A percentile compares a stretch with the other conserved stretches of the same genome.
phyloP scores from a whole-genome alignment of 1,284 basidiomycete species.

The Exobasidium rhododendri region DNA sequence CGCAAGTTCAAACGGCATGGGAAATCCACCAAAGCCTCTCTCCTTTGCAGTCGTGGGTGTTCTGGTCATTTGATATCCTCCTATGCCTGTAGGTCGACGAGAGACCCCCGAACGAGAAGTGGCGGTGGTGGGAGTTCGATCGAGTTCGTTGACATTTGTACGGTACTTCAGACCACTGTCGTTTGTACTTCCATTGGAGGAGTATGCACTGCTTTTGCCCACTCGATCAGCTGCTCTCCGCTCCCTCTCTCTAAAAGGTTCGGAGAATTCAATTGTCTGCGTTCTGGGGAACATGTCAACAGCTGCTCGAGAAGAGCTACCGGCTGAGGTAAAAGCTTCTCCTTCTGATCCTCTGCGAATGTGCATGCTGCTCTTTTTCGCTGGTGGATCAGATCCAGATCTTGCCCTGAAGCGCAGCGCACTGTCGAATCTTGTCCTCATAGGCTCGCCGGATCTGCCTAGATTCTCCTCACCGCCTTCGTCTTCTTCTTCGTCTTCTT shows the following conservation, averaged over 20 bases:
- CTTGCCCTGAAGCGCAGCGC: conserved; percentile 16
- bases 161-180: conserved; percentile 22
- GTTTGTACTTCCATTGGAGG: neutral
- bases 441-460: neutral
- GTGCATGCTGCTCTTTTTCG: conserved; percentile 2
- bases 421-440: conserved; percentile 11
- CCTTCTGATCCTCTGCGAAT: conserved; percentile 34
- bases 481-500: neutral
- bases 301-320: conserved; percentile 5
- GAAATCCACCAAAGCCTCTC: conserved; percentile 78
- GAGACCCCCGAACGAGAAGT: conserved; percentile 21
- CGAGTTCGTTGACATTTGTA: conserved; percentile 20
- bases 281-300: conserved; percentile 59
- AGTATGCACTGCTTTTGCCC: neutral
- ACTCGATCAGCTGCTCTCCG: conserved; percentile 14
- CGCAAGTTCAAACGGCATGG: conserved; percentile 69
- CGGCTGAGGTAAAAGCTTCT: conserved; percentile 17
- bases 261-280: conserved; percentile 63
- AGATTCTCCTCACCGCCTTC: neutral
- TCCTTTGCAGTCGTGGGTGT: conserved; percentile 51
- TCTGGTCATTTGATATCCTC: conserved; percentile 51
- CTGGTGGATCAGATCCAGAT: conserved; percentile 31
- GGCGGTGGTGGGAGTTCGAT: conserved; percentile 31
- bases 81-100: conserved; percentile 20
- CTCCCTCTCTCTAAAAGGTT: conserved; percentile 31